A percentile compares a stretch with the other conserved stretches of the same genome.
phyloP scores from a whole-genome alignment of 768 basidiomycete species.

The Xanthoconium stramineum region DNA sequence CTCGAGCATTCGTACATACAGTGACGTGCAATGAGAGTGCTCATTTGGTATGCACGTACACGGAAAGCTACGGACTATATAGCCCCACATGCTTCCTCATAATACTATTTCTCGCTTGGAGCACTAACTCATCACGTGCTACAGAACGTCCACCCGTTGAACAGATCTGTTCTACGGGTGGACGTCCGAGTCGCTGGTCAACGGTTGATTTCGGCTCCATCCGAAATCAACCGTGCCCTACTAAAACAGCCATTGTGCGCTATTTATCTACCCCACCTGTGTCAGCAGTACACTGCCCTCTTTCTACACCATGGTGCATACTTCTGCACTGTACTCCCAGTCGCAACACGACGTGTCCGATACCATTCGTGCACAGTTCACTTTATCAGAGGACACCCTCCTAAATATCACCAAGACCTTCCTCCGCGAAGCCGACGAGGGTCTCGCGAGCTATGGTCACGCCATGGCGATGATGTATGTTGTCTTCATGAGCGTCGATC shows the following conservation, averaged over 20 bases:
- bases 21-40: no score
- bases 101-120: no score
- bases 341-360: conserved; percentile 52
- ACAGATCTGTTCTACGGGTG: no score
- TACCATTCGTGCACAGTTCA: conserved; percentile 70
- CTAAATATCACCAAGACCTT: conserved; percentile 73
- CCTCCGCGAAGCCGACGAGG: conserved; percentile 72
- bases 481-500: neutral
- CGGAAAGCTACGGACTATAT: no score
- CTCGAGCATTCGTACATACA: no score
- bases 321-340: conserved; percentile 40
- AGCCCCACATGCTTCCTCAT: no score
- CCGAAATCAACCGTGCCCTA: no score
- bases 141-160: no score
- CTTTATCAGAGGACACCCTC: conserved; percentile 58
- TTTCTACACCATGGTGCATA: conserved; percentile 31
- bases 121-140: no score
- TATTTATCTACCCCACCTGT: neutral
- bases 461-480: conserved; percentile 91
- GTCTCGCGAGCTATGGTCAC: conserved; percentile 69
- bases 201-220: no score
- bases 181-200: no score
- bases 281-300: neutral
- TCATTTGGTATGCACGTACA: no score
- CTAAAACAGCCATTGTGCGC: neutral